Conservation (phyloP, 768 basidiomycete genomes). For the Termitomyces sp. region DNA sequence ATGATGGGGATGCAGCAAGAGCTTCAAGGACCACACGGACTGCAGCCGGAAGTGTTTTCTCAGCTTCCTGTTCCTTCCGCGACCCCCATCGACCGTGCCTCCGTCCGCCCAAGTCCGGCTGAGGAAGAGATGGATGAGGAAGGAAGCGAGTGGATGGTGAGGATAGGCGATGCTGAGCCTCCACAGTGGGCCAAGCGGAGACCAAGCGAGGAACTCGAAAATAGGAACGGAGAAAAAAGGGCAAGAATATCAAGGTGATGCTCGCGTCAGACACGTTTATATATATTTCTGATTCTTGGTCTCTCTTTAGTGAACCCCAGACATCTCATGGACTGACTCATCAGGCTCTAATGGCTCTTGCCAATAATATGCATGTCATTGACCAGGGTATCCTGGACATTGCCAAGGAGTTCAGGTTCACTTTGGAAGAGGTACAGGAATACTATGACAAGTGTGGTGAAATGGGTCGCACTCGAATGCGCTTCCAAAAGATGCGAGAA, state of each 20-base stretch:
- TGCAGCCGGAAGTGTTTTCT: slow-evolving; percentile 13
- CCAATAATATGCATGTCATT: slow-evolving; percentile 53
- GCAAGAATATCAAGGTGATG: slow-evolving; percentile 34
- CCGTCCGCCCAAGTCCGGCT: slow-evolving; percentile 37
- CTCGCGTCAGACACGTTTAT: background rate
- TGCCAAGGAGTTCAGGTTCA: slow-evolving; percentile 65
- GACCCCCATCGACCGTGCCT: slow-evolving; percentile 22
- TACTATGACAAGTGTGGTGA: slow-evolving; percentile 73
- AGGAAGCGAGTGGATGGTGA: slow-evolving; percentile 61
- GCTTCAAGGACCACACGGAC: slow-evolving; percentile 6
- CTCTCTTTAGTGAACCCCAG: slow-evolving; percentile 12
- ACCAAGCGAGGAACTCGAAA: slow-evolving; percentile 30
- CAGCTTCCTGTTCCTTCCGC: slow-evolving; percentile 10
- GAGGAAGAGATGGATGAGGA: slow-evolving; percentile 69
- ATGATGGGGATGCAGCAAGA: slow-evolving; percentile 13
- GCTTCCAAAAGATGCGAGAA: slow-evolving; percentile 66
- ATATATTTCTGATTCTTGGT: background rate
- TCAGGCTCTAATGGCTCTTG: slow-evolving; percentile 28
- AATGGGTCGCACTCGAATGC: slow-evolving; percentile 54
- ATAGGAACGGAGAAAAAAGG: slow-evolving; percentile 36
- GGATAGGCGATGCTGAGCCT: slow-evolving; percentile 54
- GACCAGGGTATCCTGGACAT: slow-evolving; percentile 63
- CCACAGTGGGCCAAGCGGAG: slow-evolving; percentile 69
- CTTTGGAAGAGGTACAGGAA: slow-evolving; percentile 70
- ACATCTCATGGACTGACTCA: slow-evolving; percentile 18